Base-by-base conservation (phyloP, 2,329 filamentous ascomycete species). In the Bipolaris zeicola region DNA sequence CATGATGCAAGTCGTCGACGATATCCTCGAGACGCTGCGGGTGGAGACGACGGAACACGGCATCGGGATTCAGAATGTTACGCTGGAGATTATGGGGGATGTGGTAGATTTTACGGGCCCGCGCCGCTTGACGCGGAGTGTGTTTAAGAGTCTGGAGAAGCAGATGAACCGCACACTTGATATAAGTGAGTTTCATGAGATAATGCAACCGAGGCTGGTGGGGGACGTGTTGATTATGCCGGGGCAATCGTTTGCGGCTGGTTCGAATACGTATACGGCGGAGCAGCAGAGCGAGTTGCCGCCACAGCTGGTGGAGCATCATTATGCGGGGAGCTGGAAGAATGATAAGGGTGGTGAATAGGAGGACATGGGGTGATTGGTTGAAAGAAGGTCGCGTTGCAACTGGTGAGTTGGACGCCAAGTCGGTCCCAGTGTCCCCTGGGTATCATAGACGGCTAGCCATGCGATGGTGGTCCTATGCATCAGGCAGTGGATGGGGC, bases 31-130 rank as follows among this genome's bases (percentile, higher is more conserved):
- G 3, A 55, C 24, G 3, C n/a, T 74, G 13, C 41, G 44, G 2
- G 31, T 56, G 6, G 67, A 57, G 37, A 52, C 60, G 0, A 3
- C 42, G 5, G 46, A 63, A 14, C 26, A 68, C 11, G 58, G 58
- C 1, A 59, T 70, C 2, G 5, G 47, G 2, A 33, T 73, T 1
- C 26, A 56, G 8, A 55, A 58, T 4, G 37, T 69, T 20, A 70
- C 55, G 7, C 20, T 65, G 8, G 55, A 58, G 3, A 66, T 68
- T 61, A 60, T 67, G 20, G 64, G 64, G 8, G 71, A 73, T 11
- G 65, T 72, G 5, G 66, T 72, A 3, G 68, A 74, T 49, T 61
- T 73, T 3, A 68, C 72, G 1, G 71, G 69, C 0, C 70, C 72
- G 1, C 62, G 63, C 31, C 60, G 66, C 6, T 56, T 73, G 51